phyloP scores from a whole-genome alignment of 495 filamentous ascomycete genomes.

The Xeromyces bisporus region DNA sequence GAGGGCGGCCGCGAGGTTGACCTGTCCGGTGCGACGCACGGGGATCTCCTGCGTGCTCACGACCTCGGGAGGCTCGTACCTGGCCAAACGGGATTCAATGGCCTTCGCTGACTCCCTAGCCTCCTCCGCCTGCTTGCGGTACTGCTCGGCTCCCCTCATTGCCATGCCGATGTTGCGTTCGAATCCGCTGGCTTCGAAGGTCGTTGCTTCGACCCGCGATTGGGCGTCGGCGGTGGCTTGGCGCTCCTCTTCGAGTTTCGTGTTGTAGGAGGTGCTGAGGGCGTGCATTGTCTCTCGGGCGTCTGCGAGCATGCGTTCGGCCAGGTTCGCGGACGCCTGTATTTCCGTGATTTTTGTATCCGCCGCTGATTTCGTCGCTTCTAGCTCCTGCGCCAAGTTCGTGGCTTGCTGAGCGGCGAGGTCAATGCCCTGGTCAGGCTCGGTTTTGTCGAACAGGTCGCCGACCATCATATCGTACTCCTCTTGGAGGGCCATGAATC shows the following conservation, averaged over 20 bases:
- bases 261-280: slow-evolving; percentile 2
- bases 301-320: not conserved
- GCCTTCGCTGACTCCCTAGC: slow-evolving; percentile 1
- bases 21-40: slow-evolving; percentile 3
- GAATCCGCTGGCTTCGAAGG: not conserved
- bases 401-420: slow-evolving; percentile 1
- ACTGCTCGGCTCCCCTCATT: slow-evolving; percentile 5
- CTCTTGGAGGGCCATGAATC: not conserved
- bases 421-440: slow-evolving; percentile 1
- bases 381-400: slow-evolving; percentile 1
- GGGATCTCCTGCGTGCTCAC: slow-evolving; percentile 3
- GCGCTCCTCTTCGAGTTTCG: slow-evolving; percentile 2
- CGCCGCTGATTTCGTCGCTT: not conserved
- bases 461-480: not conserved
- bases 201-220: not conserved
- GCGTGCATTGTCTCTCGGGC: slow-evolving; percentile 2
- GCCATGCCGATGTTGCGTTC: slow-evolving; percentile 2
- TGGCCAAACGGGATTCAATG: slow-evolving; percentile 4
- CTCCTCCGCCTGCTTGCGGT: slow-evolving; percentile 1
- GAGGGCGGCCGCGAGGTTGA: slow-evolving; percentile 3
- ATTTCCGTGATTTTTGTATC: not conserved
- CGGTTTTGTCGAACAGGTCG: not conserved
- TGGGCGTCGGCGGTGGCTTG: not conserved
- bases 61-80: not conserved
- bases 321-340: not conserved